Base-by-base conservation (phyloP, 1,284 basidiomycete species). In the Tilletia indica region DNA sequence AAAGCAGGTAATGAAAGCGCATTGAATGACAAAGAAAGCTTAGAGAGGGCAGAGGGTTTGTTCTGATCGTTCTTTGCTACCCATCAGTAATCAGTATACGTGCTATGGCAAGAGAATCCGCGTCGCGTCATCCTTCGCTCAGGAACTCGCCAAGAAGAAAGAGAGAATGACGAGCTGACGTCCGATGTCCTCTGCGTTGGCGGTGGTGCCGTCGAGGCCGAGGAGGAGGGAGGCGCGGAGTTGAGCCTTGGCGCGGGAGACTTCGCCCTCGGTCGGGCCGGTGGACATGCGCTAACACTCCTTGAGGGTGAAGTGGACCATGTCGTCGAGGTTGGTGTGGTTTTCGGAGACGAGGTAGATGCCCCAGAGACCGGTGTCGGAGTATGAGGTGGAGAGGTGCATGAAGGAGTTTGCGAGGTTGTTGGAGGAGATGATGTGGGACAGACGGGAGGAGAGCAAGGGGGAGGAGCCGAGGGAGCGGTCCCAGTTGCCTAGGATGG, bases 331-430 rank as follows among this genome's bases (percentile, higher is more conserved):
- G 87, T 96, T 94, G 34, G 74, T 80, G 75, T 87, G 83, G 88
- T 97, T 97, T 89, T 99, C 97, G 38, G 93, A 91, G 36, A 85
- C 85, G 72, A 97, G 87, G 89, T 99, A 99, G 87, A 97, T 94
- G 82, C 97, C 97, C 97, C 97, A 99, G 64, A 99, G 91, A 83
- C 96, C 97, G 21, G 95, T 99, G 87, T 99, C 97, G 19, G 94
- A 95, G 88, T 99, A 99, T n/a, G 93, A 95, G 12, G 97, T 99
- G 54, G 93, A 97, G 90, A 99, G 99, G 76, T 93, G 94, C 93
- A 98, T 97, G 91, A 93, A 99, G 78, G 92, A 94, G 89, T 99
- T 99, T 83, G 97, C 96, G 83, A 99, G 92, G 88, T 94, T 94
- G 90, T 98, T 92, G 75, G 89, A 88, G 67, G 93, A 93, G 83